Evolutionary conservation across 768 basidiomycete genomes (phyloP).

Genomic region (Mycena chlorophos): DNA sequence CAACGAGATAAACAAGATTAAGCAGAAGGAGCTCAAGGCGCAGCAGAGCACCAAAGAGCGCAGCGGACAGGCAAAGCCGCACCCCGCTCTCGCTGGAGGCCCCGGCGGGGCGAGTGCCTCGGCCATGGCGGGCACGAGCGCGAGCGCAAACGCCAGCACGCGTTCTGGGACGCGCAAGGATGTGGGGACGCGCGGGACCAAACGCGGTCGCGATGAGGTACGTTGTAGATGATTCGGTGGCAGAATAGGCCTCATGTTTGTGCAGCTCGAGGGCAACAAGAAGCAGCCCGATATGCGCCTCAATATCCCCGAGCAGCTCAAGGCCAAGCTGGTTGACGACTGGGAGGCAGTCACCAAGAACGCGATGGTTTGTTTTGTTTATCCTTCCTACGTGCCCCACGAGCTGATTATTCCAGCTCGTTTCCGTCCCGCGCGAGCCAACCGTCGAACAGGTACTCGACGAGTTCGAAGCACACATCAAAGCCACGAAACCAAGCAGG

Average conservation of each 20-base stretch:
- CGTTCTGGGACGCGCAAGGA: conserved; percentile 51
- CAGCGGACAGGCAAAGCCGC: conserved; percentile 25
- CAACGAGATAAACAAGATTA: conserved; percentile 75
- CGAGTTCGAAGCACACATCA: conserved; percentile 71
- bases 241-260: not conserved
- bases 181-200: conserved; percentile 58
- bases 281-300: conserved; percentile 90
- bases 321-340: conserved; percentile 88
- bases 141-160: conserved; percentile 28
- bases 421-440: conserved; percentile 78
- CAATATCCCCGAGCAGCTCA: conserved; percentile 85
- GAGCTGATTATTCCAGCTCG: conserved; percentile 54
- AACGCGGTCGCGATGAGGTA: conserved; percentile 75
- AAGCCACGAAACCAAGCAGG: too few relatives aligned
- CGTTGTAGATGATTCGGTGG: conserved; percentile 22
- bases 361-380: conserved; percentile 59
- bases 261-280: conserved; percentile 59
- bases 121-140: conserved; percentile 21
- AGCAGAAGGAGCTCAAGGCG: conserved; percentile 46
- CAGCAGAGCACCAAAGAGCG: not conserved
- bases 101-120: conserved; percentile 11
- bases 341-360: conserved; percentile 98
- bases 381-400: not conserved
- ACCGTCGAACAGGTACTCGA: conserved; percentile 75
- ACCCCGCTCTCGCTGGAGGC: conserved; percentile 2